Evolutionary conservation across 2,329 filamentous ascomycete species (phyloP).

Genomic region (Ascochyta pisi): DNA sequence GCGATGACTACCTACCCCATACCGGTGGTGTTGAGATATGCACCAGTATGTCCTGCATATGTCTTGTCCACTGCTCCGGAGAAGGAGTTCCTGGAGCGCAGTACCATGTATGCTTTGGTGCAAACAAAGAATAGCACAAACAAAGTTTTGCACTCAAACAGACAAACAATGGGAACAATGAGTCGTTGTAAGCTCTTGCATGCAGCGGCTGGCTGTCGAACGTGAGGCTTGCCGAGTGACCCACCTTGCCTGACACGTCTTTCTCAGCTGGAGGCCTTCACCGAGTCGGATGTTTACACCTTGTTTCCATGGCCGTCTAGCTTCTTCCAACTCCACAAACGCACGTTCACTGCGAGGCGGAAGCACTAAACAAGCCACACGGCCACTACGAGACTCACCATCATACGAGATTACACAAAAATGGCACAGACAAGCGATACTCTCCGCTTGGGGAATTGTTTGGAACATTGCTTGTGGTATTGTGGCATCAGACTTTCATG

Average conservation of each 20-base stretch:
- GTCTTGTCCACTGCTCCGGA: background rate
- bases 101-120: background rate
- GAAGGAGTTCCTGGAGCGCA: background rate
- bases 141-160: constrained; percentile 4
- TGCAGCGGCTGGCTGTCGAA: constrained; percentile 10
- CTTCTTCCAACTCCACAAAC: constrained; percentile 6
- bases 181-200: background rate
- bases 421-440: background rate
- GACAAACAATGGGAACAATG: constrained; percentile 4
- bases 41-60: background rate
- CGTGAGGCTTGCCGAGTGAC: background rate
- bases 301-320: constrained; percentile 5
- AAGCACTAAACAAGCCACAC: constrained; percentile 12
- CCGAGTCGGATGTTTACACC: constrained; percentile 11
- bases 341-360: background rate
- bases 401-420: constrained; percentile 1
- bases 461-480: background rate
- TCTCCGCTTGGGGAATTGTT: constrained; percentile 3
- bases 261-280: constrained; percentile 1
- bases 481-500: background rate
- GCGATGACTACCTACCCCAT: background rate
- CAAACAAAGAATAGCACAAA: constrained; percentile 5
- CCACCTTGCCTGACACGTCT: constrained; percentile 8
- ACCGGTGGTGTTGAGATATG: background rate
- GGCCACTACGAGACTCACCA: constrained; percentile 9